Percentiles rank a stretch among this genome's conserved stretches.
Evolutionary conservation across 768 basidiomycete genomes (phyloP).

Genomic region (Hydnomerulius pinastri): DNA sequence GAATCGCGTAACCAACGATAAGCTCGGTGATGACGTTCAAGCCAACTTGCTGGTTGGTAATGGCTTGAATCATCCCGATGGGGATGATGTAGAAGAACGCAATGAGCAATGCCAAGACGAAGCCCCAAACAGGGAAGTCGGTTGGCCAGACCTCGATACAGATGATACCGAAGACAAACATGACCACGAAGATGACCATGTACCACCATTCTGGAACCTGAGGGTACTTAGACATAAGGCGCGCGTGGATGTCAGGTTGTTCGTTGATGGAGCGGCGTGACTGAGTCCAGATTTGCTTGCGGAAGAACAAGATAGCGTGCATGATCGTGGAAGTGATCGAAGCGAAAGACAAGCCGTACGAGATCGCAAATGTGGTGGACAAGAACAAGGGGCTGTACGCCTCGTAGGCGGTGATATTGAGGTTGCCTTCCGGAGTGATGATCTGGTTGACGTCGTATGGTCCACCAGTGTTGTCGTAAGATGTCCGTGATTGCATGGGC

Average conservation of each 20-base stretch:
- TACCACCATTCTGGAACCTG: slow-evolving; percentile 70
- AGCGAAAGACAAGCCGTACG: slow-evolving; percentile 51
- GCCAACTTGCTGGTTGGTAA: slow-evolving; percentile 79
- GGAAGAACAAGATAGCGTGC: slow-evolving; percentile 53
- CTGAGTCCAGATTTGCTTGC: slow-evolving; percentile 56
- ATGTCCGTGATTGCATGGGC: slow-evolving; percentile 42
- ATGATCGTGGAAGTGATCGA: slow-evolving; percentile 41
- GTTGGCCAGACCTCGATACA: slow-evolving; percentile 68
- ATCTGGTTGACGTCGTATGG: slow-evolving; percentile 42
- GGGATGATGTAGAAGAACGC: slow-evolving; percentile 72
- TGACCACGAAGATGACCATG: slow-evolving; percentile 40
- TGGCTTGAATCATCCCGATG: slow-evolving; percentile 74
- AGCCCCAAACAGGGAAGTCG: slow-evolving; percentile 44
- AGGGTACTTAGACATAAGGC: slow-evolving; percentile 57
- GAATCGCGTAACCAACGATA: slow-evolving; percentile 57
- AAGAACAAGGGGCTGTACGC: slow-evolving; percentile 44
- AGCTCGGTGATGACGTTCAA: slow-evolving; percentile 73
- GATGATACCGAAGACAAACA: slow-evolving; percentile 62
- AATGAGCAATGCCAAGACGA: slow-evolving; percentile 42
- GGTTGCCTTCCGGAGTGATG: slow-evolving; percentile 32
- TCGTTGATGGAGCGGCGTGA: slow-evolving; percentile 52
- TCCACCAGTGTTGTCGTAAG: slow-evolving; percentile 45
- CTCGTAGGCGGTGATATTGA: slow-evolving; percentile 37
- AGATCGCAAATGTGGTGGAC: slow-evolving; percentile 52
- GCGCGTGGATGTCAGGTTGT: slow-evolving; percentile 60